These are phyloP conservation scores for Saccharomyces pastorianus DNA, from an alignment of 1,139 yeast species.

Conservation along the genomic window DNA sequence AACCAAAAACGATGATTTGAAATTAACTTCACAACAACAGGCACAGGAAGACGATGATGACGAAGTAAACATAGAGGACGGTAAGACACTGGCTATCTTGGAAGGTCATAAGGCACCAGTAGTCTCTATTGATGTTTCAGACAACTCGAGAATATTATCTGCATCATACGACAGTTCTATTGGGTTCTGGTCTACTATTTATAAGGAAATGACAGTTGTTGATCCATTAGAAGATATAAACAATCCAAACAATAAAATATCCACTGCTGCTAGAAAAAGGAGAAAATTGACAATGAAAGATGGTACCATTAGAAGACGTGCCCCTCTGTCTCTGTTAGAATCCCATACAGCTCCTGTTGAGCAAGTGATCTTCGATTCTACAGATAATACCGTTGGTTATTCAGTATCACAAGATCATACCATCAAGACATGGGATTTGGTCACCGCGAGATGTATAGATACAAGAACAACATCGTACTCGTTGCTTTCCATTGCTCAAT, in stretches of 20 bases:
- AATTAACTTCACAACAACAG: constrained; percentile 2
- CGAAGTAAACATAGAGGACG: constrained; percentile 52
- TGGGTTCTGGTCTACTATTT: constrained; percentile 82
- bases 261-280: constrained; percentile 84
- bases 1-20: constrained; percentile 40
- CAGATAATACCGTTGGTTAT: constrained; percentile 75
- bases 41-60: constrained; percentile 39
- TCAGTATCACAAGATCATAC: constrained; percentile 95
- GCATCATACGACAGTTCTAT: constrained; percentile 78
- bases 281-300: constrained; percentile 74
- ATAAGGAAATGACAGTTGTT: constrained; percentile 73
- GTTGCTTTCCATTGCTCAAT: constrained; percentile 61
- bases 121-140: constrained; percentile 59
- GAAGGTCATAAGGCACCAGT: constrained; percentile 90
- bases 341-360: constrained; percentile 86
- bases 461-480: constrained; percentile 87
- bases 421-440: constrained; percentile 91
- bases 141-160: constrained; percentile 57
- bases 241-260: constrained; percentile 35
- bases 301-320: constrained; percentile 67
- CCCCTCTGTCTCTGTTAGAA: constrained; percentile 68
- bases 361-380: constrained; percentile 63
- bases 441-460: constrained; percentile 74
- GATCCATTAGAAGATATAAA: constrained; percentile 50
- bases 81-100: constrained; percentile 70